phyloP scores from a whole-genome alignment of 169 alveolate species.

The Theileria sp. region DNA sequence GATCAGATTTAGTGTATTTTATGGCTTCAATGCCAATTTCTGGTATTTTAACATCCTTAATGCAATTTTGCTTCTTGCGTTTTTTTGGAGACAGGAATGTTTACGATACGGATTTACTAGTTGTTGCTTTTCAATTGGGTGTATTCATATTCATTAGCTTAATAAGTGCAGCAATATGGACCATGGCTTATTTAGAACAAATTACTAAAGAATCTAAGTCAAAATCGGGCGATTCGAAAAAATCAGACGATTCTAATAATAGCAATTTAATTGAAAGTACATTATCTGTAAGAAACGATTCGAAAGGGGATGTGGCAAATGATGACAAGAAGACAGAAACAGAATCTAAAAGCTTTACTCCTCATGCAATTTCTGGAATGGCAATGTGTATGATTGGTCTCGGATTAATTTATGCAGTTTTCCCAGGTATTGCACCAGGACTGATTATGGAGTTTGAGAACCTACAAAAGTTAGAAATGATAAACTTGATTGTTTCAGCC shows the following conservation, averaged over 20 bases:
- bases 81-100: constrained; percentile 12
- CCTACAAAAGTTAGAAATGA: neutral
- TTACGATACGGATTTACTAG: neutral
- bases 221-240: no score
- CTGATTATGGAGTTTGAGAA: neutral
- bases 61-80: neutral
- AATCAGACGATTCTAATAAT: neutral
- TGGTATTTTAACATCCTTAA: constrained; percentile 1
- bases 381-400: constrained; percentile 16
- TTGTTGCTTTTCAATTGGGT: constrained; percentile 5
- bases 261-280: neutral
- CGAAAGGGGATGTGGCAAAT: neutral
- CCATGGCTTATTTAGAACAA: constrained; percentile 11
- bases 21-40: constrained; percentile 26
- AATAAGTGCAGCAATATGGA: constrained; percentile 11
- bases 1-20: neutral
- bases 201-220: neutral
- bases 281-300: no score
- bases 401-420: constrained; percentile 9
- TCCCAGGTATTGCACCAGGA: constrained; percentile 19
- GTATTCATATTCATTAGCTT: neutral
- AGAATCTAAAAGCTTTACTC: neutral
- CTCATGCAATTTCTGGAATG: constrained; percentile 11
- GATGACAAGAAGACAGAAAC: neutral
- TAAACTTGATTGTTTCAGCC: constrained; percentile 17